Evolutionary conservation across 805 yeast species (phyloP).

Genomic region (Candida coleopterorum): DNA sequence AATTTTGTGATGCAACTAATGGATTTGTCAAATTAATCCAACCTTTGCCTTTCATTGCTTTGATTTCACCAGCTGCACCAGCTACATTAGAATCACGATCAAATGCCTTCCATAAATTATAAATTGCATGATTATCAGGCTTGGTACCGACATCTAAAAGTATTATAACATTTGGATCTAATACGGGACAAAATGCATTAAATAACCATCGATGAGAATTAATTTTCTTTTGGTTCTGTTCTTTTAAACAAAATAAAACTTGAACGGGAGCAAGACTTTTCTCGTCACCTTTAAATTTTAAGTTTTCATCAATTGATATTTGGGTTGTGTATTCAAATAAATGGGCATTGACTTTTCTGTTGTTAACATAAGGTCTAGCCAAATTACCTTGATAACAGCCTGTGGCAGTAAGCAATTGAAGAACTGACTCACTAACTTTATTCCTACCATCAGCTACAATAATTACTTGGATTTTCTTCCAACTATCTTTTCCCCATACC

Average conservation of each 20-base stretch:
- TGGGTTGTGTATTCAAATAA: slow-evolving; percentile 95
- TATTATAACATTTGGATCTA: slow-evolving; percentile 88
- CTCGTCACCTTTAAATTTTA: slow-evolving; percentile 86
- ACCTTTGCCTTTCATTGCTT: slow-evolving; percentile 88
- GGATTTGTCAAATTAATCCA: slow-evolving; percentile 84
- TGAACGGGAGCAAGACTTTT: slow-evolving; percentile 94
- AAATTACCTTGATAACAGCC: slow-evolving; percentile 98
- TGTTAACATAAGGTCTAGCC: slow-evolving; percentile 91
- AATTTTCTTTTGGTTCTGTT: slow-evolving; percentile 85
- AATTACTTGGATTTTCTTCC: slow-evolving; percentile 94
- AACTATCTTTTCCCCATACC: slow-evolving; percentile 93
- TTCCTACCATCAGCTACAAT: slow-evolving; percentile 94
- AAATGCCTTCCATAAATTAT: slow-evolving; percentile 96
- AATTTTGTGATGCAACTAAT: slow-evolving; percentile 91
- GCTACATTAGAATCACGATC: slow-evolving; percentile 96
- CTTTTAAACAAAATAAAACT: slow-evolving; percentile 87
- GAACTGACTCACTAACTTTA: slow-evolving; percentile 76
- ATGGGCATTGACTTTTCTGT: slow-evolving; percentile 88
- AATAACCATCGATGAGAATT: slow-evolving; percentile 98
- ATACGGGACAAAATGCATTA: slow-evolving; percentile 86
- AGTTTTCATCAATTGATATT: slow-evolving; percentile 81
- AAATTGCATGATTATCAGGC: slow-evolving; percentile 83
- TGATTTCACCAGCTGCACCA: slow-evolving; percentile 98
- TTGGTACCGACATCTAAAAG: slow-evolving; percentile 96
- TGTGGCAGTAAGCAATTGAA: slow-evolving; percentile 86